Evolutionary conservation across 176 grass and related monocot genomes (phyloP).

Genomic region (Triticum urartu): DNA sequence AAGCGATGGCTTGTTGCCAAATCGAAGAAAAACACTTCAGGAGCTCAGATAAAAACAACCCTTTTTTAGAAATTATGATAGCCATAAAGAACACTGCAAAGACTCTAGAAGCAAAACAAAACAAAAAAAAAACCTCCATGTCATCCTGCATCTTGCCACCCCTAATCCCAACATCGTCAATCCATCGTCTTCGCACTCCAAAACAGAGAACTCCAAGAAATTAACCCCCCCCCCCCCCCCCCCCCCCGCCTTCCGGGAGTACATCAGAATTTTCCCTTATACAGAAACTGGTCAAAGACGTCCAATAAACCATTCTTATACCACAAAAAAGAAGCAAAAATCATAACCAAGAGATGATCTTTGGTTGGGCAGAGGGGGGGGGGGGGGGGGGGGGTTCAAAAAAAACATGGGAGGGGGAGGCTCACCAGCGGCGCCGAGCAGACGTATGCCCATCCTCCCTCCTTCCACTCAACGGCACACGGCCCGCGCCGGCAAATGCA

Average conservation of each 20-base stretch:
- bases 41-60: neutral
- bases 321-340: neutral
- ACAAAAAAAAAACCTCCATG: neutral
- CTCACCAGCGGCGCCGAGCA: constrained; percentile 37
- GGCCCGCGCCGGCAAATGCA: constrained; percentile 38
- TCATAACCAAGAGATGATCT: neutral
- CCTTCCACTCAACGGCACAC: neutral
- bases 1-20: constrained; percentile 10
- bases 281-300: neutral
- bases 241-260: neutral
- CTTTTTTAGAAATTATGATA: neutral
- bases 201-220: neutral
- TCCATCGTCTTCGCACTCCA: neutral
- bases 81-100: neutral
- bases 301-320: neutral
- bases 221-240: neutral
- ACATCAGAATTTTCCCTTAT: neutral
- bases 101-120: neutral
- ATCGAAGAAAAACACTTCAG: neutral
- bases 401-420: neutral
- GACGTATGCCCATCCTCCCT: constrained; percentile 22
- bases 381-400: neutral
- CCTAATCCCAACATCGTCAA: neutral
- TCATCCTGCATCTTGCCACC: neutral
- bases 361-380: neutral